These are phyloP conservation scores for Effrenium voratum DNA, from an alignment of 73 alveolate genomes.

Conservation along the genomic window DNA sequence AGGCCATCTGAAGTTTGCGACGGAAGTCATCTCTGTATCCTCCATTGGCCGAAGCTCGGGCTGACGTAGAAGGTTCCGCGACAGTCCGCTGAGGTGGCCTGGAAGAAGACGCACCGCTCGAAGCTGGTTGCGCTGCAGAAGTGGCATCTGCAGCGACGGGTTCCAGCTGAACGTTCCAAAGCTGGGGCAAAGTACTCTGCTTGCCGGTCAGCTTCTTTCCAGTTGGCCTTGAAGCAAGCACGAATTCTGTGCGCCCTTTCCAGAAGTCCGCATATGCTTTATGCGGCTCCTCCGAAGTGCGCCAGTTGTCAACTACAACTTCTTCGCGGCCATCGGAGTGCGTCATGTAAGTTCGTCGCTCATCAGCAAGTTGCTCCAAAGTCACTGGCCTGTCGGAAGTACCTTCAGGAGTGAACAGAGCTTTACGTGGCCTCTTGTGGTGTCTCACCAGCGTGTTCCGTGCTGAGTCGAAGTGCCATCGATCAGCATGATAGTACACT, in stretches of 20 bases:
- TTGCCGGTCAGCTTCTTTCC: background rate
- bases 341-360: background rate
- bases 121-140: no score
- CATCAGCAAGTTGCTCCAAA: background rate
- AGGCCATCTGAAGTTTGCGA: no score
- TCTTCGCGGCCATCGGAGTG: background rate
- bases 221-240: background rate
- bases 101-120: no score
- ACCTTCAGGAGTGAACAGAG: background rate
- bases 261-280: background rate
- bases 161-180: no score
- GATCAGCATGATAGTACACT: background rate
- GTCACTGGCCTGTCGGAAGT: conserved; percentile 4
- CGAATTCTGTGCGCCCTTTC: background rate
- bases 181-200: conserved; percentile 6
- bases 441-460: background rate
- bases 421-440: background rate
- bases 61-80: no score
- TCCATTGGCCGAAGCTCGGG: no score
- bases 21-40: no score
- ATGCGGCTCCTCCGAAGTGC: background rate
- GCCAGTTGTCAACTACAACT: background rate
- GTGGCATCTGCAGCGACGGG: no score
- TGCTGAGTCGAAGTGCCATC: background rate
- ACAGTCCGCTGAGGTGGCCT: no score